phyloP scores from a whole-genome alignment of 1,284 basidiomycete species.

The Leccinum cinnamomeum region DNA sequence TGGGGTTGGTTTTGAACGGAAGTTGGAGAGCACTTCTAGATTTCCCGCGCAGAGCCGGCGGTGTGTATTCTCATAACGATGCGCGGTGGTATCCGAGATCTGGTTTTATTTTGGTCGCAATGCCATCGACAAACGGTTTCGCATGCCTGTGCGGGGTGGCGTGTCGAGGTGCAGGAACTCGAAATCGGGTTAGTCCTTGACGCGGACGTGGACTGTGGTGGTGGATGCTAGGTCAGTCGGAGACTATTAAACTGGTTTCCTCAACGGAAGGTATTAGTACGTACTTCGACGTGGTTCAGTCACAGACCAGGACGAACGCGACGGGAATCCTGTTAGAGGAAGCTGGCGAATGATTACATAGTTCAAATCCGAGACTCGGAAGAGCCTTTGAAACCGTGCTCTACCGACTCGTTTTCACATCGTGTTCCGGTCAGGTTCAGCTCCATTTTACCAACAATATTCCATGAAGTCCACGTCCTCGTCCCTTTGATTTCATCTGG shows the following conservation, averaged over 20 bases:
- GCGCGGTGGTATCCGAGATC: constrained; percentile 28
- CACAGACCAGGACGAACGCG: neutral
- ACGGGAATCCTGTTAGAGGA: neutral
- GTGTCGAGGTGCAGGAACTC: constrained; percentile 21
- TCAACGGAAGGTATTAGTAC: constrained; percentile 1
- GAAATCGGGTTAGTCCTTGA: constrained; percentile 13
- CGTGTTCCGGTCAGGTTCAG: no score
- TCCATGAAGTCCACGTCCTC: no score
- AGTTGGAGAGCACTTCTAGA: constrained; percentile 13
- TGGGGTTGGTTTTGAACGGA: neutral
- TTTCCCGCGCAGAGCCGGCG: constrained; percentile 12
- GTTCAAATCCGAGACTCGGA: neutral
- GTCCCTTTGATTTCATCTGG: no score
- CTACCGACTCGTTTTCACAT: no score
- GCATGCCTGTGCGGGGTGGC: neutral
- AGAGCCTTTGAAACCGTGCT: no score
- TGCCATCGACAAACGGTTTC: constrained; percentile 9
- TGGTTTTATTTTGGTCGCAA: constrained; percentile 17
- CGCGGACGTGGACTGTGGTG: constrained; percentile 21
- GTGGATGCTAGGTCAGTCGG: no score
- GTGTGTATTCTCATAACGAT: constrained; percentile 27
- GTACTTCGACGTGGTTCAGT: constrained; percentile 20
- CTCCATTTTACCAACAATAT: no score
- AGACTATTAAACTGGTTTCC: no score
- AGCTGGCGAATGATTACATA: neutral